Percentiles rank a stretch among this genome's conserved stretches.
phyloP scores from a whole-genome alignment of 257 asterid species.

The Petunia secreta region DNA sequence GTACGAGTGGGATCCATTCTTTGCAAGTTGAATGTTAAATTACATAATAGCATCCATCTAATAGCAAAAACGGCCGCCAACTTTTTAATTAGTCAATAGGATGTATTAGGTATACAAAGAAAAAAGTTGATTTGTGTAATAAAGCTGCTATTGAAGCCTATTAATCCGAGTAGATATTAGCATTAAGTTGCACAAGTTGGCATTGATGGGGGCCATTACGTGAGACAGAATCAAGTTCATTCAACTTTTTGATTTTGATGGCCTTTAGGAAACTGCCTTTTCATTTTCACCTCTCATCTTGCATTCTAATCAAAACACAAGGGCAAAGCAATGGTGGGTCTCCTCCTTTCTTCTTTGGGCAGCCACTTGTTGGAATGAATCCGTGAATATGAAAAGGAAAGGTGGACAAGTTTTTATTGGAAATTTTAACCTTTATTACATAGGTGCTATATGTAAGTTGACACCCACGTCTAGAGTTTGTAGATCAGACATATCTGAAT shows the following conservation, averaged over 20 bases:
- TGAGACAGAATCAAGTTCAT: neutral
- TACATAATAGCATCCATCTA: neutral
- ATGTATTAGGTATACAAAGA: neutral
- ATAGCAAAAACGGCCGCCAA: neutral
- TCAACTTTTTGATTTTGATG: constrained; percentile 6
- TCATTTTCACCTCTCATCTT: neutral
- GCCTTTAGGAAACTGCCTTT: neutral
- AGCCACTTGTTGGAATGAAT: neutral
- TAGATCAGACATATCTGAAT: too few species aligned
- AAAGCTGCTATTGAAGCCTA: neutral
- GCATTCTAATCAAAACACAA: constrained; percentile 1
- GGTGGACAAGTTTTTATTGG: too few species aligned
- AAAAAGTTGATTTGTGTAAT: constrained; percentile 5
- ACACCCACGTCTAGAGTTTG: too few species aligned
- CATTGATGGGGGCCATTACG: neutral
- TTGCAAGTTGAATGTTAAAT: neutral
- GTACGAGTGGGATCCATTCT: constrained; percentile 20
- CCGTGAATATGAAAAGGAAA: too few species aligned
- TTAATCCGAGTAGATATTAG: neutral
- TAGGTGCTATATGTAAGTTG: too few species aligned
- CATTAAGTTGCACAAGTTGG: constrained; percentile 9
- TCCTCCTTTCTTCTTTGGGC: neutral
- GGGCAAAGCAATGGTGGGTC: neutral
- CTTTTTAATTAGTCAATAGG: neutral
- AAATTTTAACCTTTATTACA: too few species aligned